phyloP scores from a whole-genome alignment of 176 grass and related monocot species.

The Tuctoria greenei region DNA sequence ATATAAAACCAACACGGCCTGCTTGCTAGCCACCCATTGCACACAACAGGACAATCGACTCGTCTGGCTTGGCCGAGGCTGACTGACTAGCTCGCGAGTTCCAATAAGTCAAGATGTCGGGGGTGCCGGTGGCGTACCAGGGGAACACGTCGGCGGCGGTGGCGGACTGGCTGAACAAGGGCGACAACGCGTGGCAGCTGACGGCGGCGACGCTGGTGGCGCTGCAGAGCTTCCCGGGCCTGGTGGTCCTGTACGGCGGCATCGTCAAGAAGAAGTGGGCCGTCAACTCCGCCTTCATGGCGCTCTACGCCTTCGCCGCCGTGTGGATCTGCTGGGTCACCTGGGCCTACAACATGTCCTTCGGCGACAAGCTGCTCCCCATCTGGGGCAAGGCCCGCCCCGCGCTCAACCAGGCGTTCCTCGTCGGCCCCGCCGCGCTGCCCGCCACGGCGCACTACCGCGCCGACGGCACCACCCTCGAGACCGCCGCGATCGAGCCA shows the following conservation, averaged over 20 bases:
- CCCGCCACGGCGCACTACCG: slow-evolving; percentile 58
- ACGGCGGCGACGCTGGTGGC: slow-evolving; percentile 76
- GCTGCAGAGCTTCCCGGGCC: slow-evolving; percentile 61
- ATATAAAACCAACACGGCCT: no score
- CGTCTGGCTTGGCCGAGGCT: not conserved
- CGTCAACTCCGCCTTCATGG: slow-evolving; percentile 95
- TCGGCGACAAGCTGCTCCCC: slow-evolving; percentile 69
- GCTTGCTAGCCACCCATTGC: no score
- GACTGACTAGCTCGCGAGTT: no score
- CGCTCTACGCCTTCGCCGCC: slow-evolving; percentile 88
- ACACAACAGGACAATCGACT: no score
- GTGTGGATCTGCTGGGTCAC: slow-evolving; percentile 86
- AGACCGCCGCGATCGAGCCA: slow-evolving; percentile 39
- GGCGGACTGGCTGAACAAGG: slow-evolving; percentile 82
- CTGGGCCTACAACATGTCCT: slow-evolving; percentile 92
- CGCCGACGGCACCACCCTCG: slow-evolving; percentile 15
- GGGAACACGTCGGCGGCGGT: slow-evolving; percentile 28
- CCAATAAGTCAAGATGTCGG: not conserved
- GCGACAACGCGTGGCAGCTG: slow-evolving; percentile 89
- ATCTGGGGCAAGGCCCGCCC: slow-evolving; percentile 75
- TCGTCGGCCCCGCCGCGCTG: slow-evolving; percentile 39
- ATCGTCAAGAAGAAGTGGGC: slow-evolving; percentile 99
- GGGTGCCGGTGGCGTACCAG: slow-evolving; percentile 51
- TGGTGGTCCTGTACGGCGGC: slow-evolving; percentile 85
- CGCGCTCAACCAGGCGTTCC: slow-evolving; percentile 53